Evolutionary conservation across 345 rosid genomes (phyloP), one percentile per base, ranked within the genome.

Genomic region (Kandelia obovata): DNA sequence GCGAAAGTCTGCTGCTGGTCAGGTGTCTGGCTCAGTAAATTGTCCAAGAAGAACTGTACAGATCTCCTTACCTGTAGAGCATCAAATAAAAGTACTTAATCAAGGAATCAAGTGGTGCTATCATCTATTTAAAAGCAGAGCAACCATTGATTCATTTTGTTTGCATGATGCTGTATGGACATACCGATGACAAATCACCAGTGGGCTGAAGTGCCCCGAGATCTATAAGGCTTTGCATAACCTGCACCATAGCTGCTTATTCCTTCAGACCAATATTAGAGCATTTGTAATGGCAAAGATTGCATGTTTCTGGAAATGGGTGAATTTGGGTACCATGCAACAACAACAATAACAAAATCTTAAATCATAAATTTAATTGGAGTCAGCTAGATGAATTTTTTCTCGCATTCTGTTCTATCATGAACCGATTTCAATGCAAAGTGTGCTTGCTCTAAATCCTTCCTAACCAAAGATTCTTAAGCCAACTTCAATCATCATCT

Each of bases 191-290:
- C 77, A 94, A 68, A 79, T 91, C 98, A 78, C 98, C 98, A 5
- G 95, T 89, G 53, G 99, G 97, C 69, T 88, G 96, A 72, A 94
- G 97, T 62, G 92, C 99, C 78, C 73, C 96, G 66, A 94, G 93
- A 77, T 91, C 96, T 63, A 94, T 84, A 68, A 91, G 92, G 77
- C 85, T 70, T 69, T 79, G 77, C 72, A 91, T 87, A 65, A 94
- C 98, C 98, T 94, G 89, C 76, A 78, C 59, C 56, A 69, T 46
- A 68, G 77, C 28, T 64, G 60, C 65, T 72, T 59, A 31, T 78
- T 62, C 83, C 72, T 72, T 58, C 53, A 66, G 52, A 58, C 49
- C 49, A 43, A 58, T n/a, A 37, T 20, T 31, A 21, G 32, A 30
- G 32, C 23, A 49, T 58, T 6, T 32, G 8, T 27, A 55, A 37